Base-by-base conservation (phyloP, 116 monocot genomes). In the Zostera marina region DNA sequence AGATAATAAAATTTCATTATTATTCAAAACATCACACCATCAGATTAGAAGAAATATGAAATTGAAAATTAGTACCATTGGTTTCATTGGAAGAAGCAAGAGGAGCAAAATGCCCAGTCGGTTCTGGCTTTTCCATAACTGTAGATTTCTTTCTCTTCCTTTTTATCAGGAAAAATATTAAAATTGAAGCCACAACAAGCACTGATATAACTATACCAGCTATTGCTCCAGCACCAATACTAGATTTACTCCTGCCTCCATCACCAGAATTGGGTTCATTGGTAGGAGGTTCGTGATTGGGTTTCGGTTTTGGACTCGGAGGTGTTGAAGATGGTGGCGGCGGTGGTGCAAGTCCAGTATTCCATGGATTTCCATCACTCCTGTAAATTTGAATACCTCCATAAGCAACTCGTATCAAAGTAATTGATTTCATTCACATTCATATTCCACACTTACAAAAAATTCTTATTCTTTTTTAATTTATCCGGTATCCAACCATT, bases 301-400 rank as follows among this genome's bases (percentile, higher is more conserved):
- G 83, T 14, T 55, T 76, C 10, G 44, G 44, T 54, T 49, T 66
- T 47, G 76, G 68, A 22, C 64, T 44, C 11, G 72, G 84, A 42
- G 88, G 81, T 17, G 79, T 56, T 43, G 75, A 60, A 59, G 52
- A 77, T 39, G 88, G 79, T 19, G 81, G 77, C 12, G 75, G 73
- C 0, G 93, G 81, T 19, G 93, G 87, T 49, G 92, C 82, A 41
- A 85, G 70, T 1, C 84, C 81, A 11, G 73, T 66, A 67, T 55
- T 88, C 94, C 94, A 94, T 38, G 81, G 76, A 63, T 94, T 94
- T 19, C 93, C 88, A 68, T 77, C 81, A 75, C 70, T 94, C 68
- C 92, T 93, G 53, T 44, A 23, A 52, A 51, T 43, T 41, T 32
- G 12, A 63, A 38, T 22, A 45, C 11, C n/a, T n/a, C n/a, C 4